These are phyloP conservation scores for Botryosphaeria agaves DNA, from an alignment of 2,329 filamentous ascomycete species.

Conservation along the genomic window DNA sequence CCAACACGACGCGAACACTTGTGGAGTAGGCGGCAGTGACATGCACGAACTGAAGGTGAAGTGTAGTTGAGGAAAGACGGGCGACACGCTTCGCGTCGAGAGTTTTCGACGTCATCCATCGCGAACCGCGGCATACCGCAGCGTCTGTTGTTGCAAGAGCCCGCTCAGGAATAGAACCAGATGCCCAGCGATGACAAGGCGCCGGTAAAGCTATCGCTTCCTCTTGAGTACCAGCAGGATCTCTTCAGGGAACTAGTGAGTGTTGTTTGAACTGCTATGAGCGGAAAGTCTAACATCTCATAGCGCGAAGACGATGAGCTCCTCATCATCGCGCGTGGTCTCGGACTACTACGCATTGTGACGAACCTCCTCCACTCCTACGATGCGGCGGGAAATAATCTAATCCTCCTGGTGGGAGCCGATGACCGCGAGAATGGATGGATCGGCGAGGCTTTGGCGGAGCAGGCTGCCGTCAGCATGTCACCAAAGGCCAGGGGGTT, in stretches of 20 bases:
- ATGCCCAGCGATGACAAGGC: constrained; percentile 24
- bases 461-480: constrained; percentile 83
- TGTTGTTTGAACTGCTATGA: not conserved
- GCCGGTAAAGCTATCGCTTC: constrained; percentile 67
- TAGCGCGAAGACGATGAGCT: constrained; percentile 74
- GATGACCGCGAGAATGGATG: constrained; percentile 89
- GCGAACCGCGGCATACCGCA: too few species aligned
- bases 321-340: constrained; percentile 75
- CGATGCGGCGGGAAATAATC: constrained; percentile 85
- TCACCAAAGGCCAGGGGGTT: constrained; percentile 68
- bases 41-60: not conserved
- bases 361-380: constrained; percentile 96
- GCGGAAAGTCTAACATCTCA: not conserved
- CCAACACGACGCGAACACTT: too few species aligned
- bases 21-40: too few species aligned
- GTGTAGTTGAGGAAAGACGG: not conserved
- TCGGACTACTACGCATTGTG: constrained; percentile 79
- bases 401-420: constrained; percentile 77
- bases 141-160: too few species aligned
- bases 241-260: constrained; percentile 64
- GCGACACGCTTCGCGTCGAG: not conserved
- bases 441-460: constrained; percentile 90
- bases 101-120: too few species aligned
- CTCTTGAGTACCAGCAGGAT: constrained; percentile 80
- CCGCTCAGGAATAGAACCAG: too few species aligned